phyloP scores from a whole-genome alignment of 129 eudicot genomes.

The Glebionis coronaria region DNA sequence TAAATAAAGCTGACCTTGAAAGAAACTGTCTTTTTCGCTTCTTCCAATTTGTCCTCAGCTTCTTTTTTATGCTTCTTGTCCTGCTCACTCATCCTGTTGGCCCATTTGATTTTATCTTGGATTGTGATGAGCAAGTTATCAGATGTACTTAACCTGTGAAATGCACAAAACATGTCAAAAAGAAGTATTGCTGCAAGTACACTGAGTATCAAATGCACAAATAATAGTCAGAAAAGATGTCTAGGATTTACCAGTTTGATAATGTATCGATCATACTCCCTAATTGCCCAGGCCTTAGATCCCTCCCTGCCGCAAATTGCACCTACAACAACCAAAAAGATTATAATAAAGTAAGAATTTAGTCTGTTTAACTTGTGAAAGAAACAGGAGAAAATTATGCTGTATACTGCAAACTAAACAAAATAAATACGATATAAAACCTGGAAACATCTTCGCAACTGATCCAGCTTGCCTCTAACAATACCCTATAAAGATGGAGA shows the following conservation, averaged over 20 bases:
- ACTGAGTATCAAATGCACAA: slow-evolving; percentile 5
- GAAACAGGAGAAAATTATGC: not conserved
- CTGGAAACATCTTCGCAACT: slow-evolving; percentile 83
- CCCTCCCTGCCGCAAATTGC: slow-evolving; percentile 96
- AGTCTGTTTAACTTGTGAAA: not conserved
- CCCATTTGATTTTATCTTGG: slow-evolving; percentile 96
- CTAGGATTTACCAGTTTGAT: slow-evolving; percentile 53
- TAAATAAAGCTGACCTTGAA: slow-evolving; percentile 60
- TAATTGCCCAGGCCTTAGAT: slow-evolving; percentile 77
- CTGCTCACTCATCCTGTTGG: slow-evolving; percentile 72
- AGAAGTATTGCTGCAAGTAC: not conserved
- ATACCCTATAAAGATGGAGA: slow-evolving; percentile 48
- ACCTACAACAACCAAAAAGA: slow-evolving; percentile 45
- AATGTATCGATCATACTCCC: slow-evolving; percentile 72
- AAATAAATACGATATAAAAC: slow-evolving; percentile 25
- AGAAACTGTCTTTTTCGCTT: slow-evolving; percentile 73
- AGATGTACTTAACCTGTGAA: slow-evolving; percentile 67
- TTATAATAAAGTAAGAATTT: slow-evolving; percentile 7
- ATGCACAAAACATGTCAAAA: slow-evolving; percentile 21
- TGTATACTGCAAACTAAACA: not conserved
- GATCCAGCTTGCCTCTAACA: slow-evolving; percentile 91
- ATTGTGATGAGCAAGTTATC: slow-evolving; percentile 68
- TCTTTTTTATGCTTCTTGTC: slow-evolving; percentile 77
- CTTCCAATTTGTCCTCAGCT: slow-evolving; percentile 64
- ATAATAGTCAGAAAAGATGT: slow-evolving; percentile 1